Evolutionary conservation across 179 eudicot genomes (phyloP), one percentile per base, ranked within the genome.

Genomic region (Gypsophila paniculata): DNA sequence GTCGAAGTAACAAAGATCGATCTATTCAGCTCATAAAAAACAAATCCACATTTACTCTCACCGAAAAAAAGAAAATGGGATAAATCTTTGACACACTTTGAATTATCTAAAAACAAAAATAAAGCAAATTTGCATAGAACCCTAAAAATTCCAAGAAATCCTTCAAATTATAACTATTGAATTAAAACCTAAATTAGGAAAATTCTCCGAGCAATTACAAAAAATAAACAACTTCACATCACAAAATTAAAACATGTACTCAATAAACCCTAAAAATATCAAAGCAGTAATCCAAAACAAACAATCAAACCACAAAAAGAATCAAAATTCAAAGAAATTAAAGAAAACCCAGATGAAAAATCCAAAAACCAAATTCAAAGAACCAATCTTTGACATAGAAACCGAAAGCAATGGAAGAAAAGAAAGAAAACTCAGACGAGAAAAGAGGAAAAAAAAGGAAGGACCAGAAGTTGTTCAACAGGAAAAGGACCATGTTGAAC

Each of bases 401-500:
- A 34, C 12, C 34, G 32, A 15, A 67, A 18, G 0, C 46, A 42
- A 42, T 0, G 5, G 46, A 42, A 42, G 5, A 13, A 0, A 10
- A 0, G 13, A 10, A 44, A 26, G 63, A 44, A 59, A 49, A 68
- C 72, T 76, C 84, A 73, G 72, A 67, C 70, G 44, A 32, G 4
- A 25, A 48, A 64, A 26, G 58, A 4, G 26, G 52, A 26, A 52
- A 54, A 17, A 12, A 42, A 29, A 9, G 4, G 54, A 29, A 9
- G 4, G 38, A 87, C 98, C 90, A 91, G 98, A 71, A 93, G 96
- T 23, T 89, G 93, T 75, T 93, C 98, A 49, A 93, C 74, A 6
- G 96, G 98, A 65, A 86, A 85, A 71, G 96, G 96, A 49, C 98
- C 98, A 64, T 86, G 92, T 70, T 85, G 91, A 19, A 87, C 68